Base-by-base conservation (phyloP, 139 green algal species). In the Nannochloris sp. region DNA sequence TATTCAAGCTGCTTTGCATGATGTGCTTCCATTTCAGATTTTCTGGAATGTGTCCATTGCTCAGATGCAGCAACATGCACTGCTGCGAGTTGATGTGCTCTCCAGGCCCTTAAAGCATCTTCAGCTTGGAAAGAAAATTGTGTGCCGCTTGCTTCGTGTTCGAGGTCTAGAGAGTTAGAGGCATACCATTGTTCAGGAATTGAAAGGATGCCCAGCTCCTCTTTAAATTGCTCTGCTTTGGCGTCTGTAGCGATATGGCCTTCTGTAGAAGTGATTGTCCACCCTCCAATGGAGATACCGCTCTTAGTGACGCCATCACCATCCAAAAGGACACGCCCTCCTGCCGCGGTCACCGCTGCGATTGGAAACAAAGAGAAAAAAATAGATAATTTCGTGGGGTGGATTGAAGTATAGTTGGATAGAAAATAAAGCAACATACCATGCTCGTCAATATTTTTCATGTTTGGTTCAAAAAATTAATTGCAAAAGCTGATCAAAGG, bases 171-270 rank as follows among this genome's bases (percentile, higher is more conserved):
- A 27, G 46, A 39, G 62, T 74, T 87, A 8, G 67, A 55, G 4
- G 67, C 71, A 64, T 94, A 96, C 19, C 90, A 70, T 76, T 95
- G 90, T 80, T 96, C 90, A 7, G 90, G 90, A 0, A 89, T 56
- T 1, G 75, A 74, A 4, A 79, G 68, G 3, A 77, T 60, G n/a
- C 62, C 71, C 2, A 79, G 57, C 14, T 55, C 24, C 9, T 59
- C 1, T 56, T 45, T 72, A 31, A 71, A 19, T 0, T 0, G 24
- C 32, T 73, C 64, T 25, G 71, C 19, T 14, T 63, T 25, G 8
- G 60, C 37, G 54, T 76, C 62, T 2, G 42, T 57, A 72, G 63
- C 47, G 48, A 78, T 78, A 2, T 62, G 57, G 10, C 67, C 66
- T 12, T 68, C 62, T 29, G 33, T 3, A 13, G n/a, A 68, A 36